Conservation (phyloP, 805 yeast species). For the Monosporozyma yasuniensis region DNA sequence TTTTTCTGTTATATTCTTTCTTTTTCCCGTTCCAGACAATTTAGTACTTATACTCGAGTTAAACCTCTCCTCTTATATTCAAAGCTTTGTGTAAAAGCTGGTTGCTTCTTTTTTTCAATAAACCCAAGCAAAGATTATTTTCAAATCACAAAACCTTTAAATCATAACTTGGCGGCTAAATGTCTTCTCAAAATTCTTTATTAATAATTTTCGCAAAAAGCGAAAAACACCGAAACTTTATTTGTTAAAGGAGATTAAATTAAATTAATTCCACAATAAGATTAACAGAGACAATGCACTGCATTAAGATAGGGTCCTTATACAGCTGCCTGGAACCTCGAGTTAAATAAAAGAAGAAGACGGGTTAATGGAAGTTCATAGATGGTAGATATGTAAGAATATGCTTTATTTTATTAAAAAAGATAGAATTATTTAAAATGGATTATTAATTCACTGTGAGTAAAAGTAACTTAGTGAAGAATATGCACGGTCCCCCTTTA, state of each 20-base stretch:
- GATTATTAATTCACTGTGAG: neutral
- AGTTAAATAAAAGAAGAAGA: neutral
- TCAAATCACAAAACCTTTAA: no score
- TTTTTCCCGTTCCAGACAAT: no score
- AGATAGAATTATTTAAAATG: no score
- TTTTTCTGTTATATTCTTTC: no score
- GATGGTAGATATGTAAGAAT: no score
- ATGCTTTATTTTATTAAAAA: no score
- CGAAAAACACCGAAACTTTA: neutral
- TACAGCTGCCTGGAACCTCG: neutral
- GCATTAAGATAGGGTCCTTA: neutral
- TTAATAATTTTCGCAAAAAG: neutral
- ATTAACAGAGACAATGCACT: neutral
- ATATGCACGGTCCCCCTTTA: conserved; percentile 84
- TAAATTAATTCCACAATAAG: neutral
- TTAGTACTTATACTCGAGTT: no score
- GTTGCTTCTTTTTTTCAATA: no score
- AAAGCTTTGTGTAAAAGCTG: no score
- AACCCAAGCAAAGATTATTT: no score
- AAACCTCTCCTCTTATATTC: no score
- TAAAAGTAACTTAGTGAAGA: conserved; percentile 21
- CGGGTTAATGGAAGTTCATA: no score
- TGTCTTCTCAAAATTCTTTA: neutral
- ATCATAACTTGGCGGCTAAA: conserved; percentile 1
- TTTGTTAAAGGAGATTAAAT: neutral